Evolutionary conservation across 257 asterid genomes (phyloP), one percentile per base, ranked within the genome.

Genomic region (Lycium ferocissimum): DNA sequence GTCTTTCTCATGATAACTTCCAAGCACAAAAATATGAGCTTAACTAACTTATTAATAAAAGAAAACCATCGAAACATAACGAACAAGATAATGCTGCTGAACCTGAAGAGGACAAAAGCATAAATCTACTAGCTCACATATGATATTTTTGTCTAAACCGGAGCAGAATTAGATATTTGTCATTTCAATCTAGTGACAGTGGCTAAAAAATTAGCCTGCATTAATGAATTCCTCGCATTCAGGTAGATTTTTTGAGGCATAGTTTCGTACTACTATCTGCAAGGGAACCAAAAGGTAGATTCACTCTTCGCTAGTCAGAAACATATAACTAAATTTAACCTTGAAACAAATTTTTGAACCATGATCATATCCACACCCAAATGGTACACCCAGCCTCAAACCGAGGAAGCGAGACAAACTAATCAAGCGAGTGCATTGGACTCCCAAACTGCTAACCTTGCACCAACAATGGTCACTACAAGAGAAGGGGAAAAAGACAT

Each of bases 331-430:
- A 51, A 76, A 26, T 12, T 26, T 51, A 51, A 76, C 62, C 63
- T 26, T 22, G 65, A 26, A 14, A 76, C 22, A 51, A 51, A 3
- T 7, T 37, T 37, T 37, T 7, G 12, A 51, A 51, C 65, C 45
- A 26, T 76, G 65, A 76, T 51, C 59, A 13, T 26, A 69, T 38
- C 53, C 51, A 67, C 51, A 37, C 53, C 78, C 3, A 69, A 67
- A 37, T 76, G 82, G 22, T 53, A 53, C 82, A 78, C 26, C 63
- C 63, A 53, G 47, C 65, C 65, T 14, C 49, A 26, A 33, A 78
- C 20, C 2, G 26, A 53, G 65, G 26, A 26, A 33, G 47, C 3
- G n/a, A 26, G 78, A 69, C 53, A 33, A 20, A 18, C 26, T 65
- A 26, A 33, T 53, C 82, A 78, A 26, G 65, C 0, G 13, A 26